Percentiles rank a stretch among this genome's conserved stretches.
phyloP scores from a whole-genome alignment of 768 basidiomycete species.

The Russula griseocarnosa region DNA sequence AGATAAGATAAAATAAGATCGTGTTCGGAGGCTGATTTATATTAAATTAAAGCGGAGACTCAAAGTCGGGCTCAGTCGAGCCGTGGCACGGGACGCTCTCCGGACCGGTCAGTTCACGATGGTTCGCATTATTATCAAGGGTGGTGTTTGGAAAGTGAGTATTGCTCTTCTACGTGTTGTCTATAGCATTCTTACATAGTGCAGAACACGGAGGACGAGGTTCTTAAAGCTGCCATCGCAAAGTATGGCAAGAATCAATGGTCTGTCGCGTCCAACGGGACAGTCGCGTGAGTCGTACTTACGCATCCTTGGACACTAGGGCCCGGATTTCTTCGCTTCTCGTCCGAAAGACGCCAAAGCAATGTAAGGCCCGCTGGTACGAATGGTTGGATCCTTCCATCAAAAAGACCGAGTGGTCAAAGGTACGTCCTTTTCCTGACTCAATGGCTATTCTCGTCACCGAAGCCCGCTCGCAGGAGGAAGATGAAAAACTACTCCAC shows the following conservation, averaged over 20 bases:
- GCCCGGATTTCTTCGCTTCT: conserved; percentile 96
- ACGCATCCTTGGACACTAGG: conserved; percentile 44
- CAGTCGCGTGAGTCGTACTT: conserved; percentile 2
- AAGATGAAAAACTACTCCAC: conserved; percentile 97
- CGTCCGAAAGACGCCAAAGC: conserved; percentile 97
- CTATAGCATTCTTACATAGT: conserved; percentile 10
- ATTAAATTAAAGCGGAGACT: conserved; percentile 15
- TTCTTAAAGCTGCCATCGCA: conserved; percentile 96
- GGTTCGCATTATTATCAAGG: conserved; percentile 91
- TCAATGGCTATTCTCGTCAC: background rate
- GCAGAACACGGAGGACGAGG: conserved; percentile 95
- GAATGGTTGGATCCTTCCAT: conserved; percentile 99
- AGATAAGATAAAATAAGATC: conserved; percentile 11
- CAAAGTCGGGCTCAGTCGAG: background rate
- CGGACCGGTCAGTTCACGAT: conserved; percentile 38
- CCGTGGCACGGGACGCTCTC: background rate
- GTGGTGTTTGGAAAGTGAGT: conserved; percentile 82
- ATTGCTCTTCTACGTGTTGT: background rate
- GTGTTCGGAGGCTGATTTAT: background rate
- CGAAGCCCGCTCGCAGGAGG: conserved; percentile 51
- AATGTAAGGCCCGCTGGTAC: conserved; percentile 99
- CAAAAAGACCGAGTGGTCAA: conserved; percentile 99
- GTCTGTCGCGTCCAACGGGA: conserved; percentile 36
- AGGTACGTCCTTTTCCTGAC: conserved; percentile 47
- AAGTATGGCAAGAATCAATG: conserved; percentile 98